Conservation (phyloP, 164 flowering plant genomes). For the Vitis amurensis region DNA sequence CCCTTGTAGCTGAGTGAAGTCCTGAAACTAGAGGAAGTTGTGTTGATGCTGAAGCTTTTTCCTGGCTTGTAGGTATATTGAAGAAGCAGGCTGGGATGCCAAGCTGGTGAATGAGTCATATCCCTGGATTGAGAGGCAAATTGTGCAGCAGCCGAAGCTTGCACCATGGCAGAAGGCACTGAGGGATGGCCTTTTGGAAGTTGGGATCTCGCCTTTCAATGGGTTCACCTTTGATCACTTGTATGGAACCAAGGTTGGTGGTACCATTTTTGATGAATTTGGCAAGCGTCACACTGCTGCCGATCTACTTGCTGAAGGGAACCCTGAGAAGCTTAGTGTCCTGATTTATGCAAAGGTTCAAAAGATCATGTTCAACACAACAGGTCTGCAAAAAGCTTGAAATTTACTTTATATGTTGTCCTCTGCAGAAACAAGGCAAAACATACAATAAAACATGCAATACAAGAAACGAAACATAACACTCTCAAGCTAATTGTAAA, state of each 20-base stretch:
- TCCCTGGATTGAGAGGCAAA: constrained; percentile 81
- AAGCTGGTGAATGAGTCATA: constrained; percentile 76
- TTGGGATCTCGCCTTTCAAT: constrained; percentile 77
- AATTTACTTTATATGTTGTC: too few species aligned
- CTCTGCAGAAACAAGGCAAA: too few species aligned
- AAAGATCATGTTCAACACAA: constrained; percentile 57
- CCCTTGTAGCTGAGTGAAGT: too few species aligned
- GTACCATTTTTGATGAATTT: constrained; percentile 69
- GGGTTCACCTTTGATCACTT: constrained; percentile 88
- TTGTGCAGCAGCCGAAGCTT: constrained; percentile 60
- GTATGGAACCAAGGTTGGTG: constrained; percentile 91
- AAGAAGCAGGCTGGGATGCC: constrained; percentile 66
- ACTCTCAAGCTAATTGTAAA: too few species aligned
- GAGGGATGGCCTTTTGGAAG: constrained; percentile 69
- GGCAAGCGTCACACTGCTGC: constrained; percentile 89
- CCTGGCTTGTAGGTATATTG: constrained; percentile 37
- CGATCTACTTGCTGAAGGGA: constrained; percentile 64
- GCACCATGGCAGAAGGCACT: constrained; percentile 75
- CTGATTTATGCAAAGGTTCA: constrained; percentile 74
- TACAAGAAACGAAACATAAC: too few species aligned
- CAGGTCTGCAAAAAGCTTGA: constrained; percentile 32
- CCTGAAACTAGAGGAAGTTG: neutral
- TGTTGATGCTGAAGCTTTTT: neutral
- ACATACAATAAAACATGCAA: too few species aligned
- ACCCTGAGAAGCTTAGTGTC: constrained; percentile 58